A percentile compares a stretch with the other conserved stretches of the same genome.
Evolutionary conservation across 2,329 filamentous ascomycete genomes (phyloP).

Genomic region (Macrophomina phaseolina): DNA sequence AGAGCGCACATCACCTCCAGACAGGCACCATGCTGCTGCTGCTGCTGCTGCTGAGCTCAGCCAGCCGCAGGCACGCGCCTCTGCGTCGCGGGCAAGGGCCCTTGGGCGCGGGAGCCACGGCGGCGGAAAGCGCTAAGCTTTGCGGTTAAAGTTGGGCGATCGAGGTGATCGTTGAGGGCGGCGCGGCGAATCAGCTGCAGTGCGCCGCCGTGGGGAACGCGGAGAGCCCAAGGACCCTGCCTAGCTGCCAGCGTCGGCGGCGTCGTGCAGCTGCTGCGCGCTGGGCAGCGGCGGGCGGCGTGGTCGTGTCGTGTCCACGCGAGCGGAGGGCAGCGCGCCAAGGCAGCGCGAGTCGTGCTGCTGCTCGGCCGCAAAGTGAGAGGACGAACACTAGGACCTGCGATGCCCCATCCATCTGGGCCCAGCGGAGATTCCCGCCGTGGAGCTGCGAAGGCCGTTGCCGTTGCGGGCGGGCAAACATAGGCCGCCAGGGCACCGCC

Average conservation of each 20-base stretch:
- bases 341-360: constrained; percentile 19
- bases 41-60: background rate
- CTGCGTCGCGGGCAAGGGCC: background rate
- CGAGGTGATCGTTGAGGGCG: constrained; percentile 18
- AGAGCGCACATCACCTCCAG: background rate
- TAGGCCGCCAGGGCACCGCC: background rate
- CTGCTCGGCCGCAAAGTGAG: constrained; percentile 13
- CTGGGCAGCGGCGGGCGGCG: background rate
- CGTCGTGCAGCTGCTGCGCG: constrained; percentile 1
- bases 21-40: background rate
- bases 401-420: background rate
- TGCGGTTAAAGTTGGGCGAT: constrained; percentile 20
- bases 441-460: constrained; percentile 9
- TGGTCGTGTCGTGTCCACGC: background rate
- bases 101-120: constrained; percentile 17
- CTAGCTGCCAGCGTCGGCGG: background rate
- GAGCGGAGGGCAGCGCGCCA: constrained; percentile 3
- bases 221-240: constrained; percentile 10
- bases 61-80: constrained; percentile 18
- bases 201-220: constrained; percentile 7
- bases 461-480: background rate
- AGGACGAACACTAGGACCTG: no score
- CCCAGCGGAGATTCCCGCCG: constrained; percentile 13
- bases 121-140: constrained; percentile 22
- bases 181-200: constrained; percentile 18